Conservation (phyloP, 2,329 filamentous ascomycete species). For the Clarireedia sp. region DNA sequence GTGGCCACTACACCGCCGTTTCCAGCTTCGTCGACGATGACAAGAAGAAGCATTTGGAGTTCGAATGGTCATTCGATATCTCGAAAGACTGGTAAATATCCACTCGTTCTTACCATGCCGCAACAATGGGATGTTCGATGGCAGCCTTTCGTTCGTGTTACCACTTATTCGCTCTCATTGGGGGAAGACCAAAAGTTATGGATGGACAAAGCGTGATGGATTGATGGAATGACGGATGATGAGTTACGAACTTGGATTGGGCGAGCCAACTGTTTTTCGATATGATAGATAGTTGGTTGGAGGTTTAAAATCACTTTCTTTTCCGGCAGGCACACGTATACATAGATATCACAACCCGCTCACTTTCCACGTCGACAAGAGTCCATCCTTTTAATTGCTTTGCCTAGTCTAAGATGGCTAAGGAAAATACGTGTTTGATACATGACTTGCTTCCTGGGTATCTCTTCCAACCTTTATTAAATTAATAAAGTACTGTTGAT, state of each 20-base stretch:
- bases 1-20: slow-evolving; percentile 81
- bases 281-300: not conserved
- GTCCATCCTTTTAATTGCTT: too few relatives aligned
- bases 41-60: slow-evolving; percentile 79
- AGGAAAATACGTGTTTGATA: not conserved
- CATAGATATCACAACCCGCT: slow-evolving; percentile 1
- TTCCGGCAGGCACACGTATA: slow-evolving; percentile 4
- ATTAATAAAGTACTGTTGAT: not conserved
- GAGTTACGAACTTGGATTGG: slow-evolving; percentile 1
- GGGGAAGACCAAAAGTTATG: slow-evolving; percentile 1
- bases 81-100: slow-evolving; percentile 78
- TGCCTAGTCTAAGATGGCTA: not conserved
- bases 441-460: not conserved
- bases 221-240: not conserved
- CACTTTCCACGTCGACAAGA: not conserved
- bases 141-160: too few relatives aligned
- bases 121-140: too few relatives aligned
- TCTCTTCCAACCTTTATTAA: slow-evolving; percentile 1
- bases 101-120: not conserved
- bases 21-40: slow-evolving; percentile 96
- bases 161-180: not conserved
- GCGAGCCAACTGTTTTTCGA: not conserved
- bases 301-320: not conserved
- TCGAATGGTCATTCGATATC: slow-evolving; percentile 96
- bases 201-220: not conserved